A percentile compares a stretch with the other conserved stretches of the same genome.
These are phyloP conservation scores for Rhizopogon roseolus DNA, from an alignment of 768 basidiomycete genomes.

Conservation along the genomic window DNA sequence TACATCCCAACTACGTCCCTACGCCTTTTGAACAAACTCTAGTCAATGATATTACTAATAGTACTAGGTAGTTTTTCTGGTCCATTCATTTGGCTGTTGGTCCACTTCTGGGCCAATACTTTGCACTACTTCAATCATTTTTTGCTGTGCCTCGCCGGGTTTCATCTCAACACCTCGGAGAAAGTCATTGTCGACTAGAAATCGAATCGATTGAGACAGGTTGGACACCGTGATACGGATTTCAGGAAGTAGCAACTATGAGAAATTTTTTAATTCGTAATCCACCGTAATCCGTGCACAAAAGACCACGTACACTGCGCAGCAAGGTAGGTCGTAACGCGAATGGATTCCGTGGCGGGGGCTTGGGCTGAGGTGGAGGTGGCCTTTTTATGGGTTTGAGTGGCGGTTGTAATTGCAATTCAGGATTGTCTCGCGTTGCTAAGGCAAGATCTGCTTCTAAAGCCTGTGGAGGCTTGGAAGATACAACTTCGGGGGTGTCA, in stretches of 20 bases:
- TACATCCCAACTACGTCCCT: background rate
- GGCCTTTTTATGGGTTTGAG: conserved; percentile 17
- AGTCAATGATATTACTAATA: background rate
- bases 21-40: background rate
- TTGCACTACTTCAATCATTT: conserved; percentile 57
- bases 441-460: conserved; percentile 3
- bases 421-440: conserved; percentile 1
- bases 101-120: conserved; percentile 10
- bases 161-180: conserved; percentile 72
- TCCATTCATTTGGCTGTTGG: background rate
- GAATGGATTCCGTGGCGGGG: conserved; percentile 58
- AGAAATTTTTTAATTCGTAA: background rate
- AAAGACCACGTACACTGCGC: conserved; percentile 56
- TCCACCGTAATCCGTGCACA: background rate
- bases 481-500: conserved; percentile 50
- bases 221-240: conserved; percentile 87
- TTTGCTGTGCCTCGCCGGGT: conserved; percentile 69
- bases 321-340: conserved; percentile 65
- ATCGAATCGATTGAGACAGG: conserved; percentile 87
- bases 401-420: conserved; percentile 3
- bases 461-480: conserved; percentile 40
- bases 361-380: conserved; percentile 39
- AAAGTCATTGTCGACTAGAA: conserved; percentile 88
- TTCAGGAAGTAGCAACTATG: conserved; percentile 76
- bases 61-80: background rate